Conservation (phyloP, 371 early-diverging fungal genomes). For the Blakeslea trispora region DNA sequence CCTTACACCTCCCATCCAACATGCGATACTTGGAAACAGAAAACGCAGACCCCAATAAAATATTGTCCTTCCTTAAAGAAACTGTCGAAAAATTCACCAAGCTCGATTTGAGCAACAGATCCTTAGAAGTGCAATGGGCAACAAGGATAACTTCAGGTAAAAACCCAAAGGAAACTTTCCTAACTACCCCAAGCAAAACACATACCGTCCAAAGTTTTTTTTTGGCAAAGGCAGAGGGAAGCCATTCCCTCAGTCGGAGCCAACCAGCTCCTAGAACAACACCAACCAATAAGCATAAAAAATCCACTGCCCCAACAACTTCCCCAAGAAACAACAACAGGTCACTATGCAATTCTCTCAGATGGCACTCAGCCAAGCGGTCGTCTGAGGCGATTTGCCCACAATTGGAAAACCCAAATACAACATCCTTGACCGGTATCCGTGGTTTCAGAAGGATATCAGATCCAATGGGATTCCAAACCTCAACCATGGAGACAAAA, state of each 20-base stretch:
- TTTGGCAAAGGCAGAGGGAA: not conserved
- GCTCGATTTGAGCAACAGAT: constrained; percentile 4
- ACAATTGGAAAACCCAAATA: not conserved
- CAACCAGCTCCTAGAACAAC: not conserved
- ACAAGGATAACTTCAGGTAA: not conserved
- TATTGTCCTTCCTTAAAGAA: constrained; percentile 5
- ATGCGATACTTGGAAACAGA: constrained; percentile 3
- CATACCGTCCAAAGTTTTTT: not conserved
- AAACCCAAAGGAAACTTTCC: too few relatives aligned
- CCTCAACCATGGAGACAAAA: not conserved
- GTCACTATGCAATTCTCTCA: not conserved
- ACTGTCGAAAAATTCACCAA: constrained; percentile 2
- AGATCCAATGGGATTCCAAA: not conserved
- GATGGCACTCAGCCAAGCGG: constrained; percentile 13
- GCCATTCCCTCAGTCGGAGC: too few relatives aligned
- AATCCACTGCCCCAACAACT: not conserved
- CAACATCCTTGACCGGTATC: constrained; percentile 7
- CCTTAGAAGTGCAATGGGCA: not conserved
- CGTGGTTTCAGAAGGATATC: not conserved
- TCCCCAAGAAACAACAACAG: not conserved
- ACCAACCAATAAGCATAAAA: not conserved
- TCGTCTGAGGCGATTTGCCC: not conserved
- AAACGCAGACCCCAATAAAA: not conserved
- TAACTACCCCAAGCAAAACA: too few relatives aligned
- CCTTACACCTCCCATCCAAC: constrained; percentile 11